These are phyloP conservation scores for Pythium myriotylum DNA, from an alignment of 352 stramenopile species.

Conservation along the genomic window DNA sequence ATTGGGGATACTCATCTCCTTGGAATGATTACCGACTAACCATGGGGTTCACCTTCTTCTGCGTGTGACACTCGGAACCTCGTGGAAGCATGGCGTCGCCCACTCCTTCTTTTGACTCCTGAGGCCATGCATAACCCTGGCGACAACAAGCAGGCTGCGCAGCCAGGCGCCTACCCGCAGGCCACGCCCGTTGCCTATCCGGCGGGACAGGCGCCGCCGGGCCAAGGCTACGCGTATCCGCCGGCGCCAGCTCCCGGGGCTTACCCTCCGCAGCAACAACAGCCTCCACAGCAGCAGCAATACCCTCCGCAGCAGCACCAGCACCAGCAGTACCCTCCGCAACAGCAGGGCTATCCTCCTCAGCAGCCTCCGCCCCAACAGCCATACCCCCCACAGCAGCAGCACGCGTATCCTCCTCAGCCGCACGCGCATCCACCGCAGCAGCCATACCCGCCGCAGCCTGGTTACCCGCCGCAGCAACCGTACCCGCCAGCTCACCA, in stretches of 20 bases:
- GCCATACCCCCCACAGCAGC: constrained; percentile 34
- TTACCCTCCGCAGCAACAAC: constrained; percentile 20
- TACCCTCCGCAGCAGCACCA: constrained; percentile 22
- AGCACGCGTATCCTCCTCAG: constrained; percentile 17
- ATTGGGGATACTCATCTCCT: background rate
- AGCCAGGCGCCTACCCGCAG: constrained; percentile 5
- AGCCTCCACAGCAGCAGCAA: constrained; percentile 1
- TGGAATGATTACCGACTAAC: background rate
- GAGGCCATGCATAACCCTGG: constrained; percentile 7
- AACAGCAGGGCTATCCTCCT: constrained; percentile 18
- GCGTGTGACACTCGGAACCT: background rate
- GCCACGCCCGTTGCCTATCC: constrained; percentile 7
- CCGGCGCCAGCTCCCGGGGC: constrained; percentile 5
- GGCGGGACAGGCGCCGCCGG: constrained; percentile 9
- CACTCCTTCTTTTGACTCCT: background rate
- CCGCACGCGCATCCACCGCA: constrained; percentile 25
- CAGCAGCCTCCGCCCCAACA: constrained; percentile 24
- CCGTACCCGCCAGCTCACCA: constrained; percentile 29
- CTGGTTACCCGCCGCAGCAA: constrained; percentile 26
- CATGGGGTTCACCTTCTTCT: background rate
- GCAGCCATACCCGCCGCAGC: constrained; percentile 30
- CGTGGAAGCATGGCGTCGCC: background rate
- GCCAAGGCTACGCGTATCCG: constrained; percentile 15
- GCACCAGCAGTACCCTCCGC: constrained; percentile 22
- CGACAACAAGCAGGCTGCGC: constrained; percentile 13